A percentile compares a stretch with the other conserved stretches of the same genome.
Evolutionary conservation across 164 flowering plant genomes (phyloP).

Genomic region (Vitis riparia): DNA sequence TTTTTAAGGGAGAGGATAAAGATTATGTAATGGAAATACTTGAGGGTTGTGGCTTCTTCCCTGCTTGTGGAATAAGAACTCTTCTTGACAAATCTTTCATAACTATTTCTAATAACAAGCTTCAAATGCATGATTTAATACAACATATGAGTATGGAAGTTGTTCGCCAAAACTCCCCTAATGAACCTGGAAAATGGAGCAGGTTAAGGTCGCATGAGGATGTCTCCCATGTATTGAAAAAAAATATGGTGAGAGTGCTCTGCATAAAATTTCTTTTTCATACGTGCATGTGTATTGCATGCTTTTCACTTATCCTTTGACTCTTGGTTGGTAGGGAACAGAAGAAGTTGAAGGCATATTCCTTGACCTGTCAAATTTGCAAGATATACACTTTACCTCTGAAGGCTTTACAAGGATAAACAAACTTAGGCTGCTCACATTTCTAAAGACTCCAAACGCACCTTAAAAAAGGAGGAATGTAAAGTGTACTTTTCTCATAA

Average conservation of each 20-base stretch:
- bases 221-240: background rate
- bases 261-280: no score
- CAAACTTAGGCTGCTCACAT: background rate
- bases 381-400: background rate
- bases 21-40: background rate
- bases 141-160: constrained; percentile 15
- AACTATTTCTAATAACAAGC: background rate
- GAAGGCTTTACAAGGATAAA: background rate
- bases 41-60: background rate
- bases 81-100: constrained; percentile 11
- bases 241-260: background rate
- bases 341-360: constrained; percentile 8
- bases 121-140: constrained; percentile 13
- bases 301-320: background rate
- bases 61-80: background rate
- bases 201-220: constrained; percentile 1
- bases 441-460: no score
- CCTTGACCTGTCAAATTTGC: background rate
- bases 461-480: background rate
- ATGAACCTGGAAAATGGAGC: constrained; percentile 6
- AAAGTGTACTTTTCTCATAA: no score
- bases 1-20: background rate
- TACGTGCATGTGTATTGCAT: no score
- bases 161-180: constrained; percentile 11
- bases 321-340: constrained; percentile 4